Percentiles rank a stretch among this genome's conserved stretches.
phyloP scores from a whole-genome alignment of 2,329 filamentous ascomycete species.

The Aspergillus sp. region DNA sequence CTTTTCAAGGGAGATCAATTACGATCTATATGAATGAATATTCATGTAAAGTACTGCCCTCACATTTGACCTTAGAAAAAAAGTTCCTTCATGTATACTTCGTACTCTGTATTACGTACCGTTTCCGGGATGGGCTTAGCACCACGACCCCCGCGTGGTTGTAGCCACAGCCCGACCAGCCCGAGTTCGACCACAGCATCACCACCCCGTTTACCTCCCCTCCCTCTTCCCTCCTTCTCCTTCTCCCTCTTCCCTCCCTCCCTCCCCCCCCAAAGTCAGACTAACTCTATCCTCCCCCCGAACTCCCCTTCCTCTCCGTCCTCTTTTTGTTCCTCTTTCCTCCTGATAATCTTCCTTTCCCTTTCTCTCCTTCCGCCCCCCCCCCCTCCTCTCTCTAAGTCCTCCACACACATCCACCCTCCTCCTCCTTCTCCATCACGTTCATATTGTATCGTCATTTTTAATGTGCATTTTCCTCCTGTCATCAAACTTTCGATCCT shows the following conservation, averaged over 20 bases:
- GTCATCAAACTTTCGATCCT: constrained; percentile 7
- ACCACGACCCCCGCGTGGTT: neutral
- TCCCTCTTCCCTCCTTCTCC: constrained; percentile 1
- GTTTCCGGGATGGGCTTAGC: neutral
- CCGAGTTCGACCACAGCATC: neutral
- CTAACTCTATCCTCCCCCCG: constrained; percentile 17
- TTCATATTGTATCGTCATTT: constrained; percentile 8
- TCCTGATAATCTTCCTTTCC: constrained; percentile 12
- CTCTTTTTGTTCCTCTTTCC: constrained; percentile 3
- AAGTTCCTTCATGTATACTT: too few relatives aligned
- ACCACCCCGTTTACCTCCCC: constrained; percentile 5
- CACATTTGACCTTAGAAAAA: too few relatives aligned
- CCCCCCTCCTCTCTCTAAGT: constrained; percentile 11
- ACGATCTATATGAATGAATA: too few relatives aligned
- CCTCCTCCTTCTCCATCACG: constrained; percentile 8
- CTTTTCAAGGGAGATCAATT: too few relatives aligned
- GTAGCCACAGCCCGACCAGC: too few relatives aligned
- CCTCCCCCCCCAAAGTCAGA: constrained; percentile 13
- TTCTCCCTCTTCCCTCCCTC: constrained; percentile 16
- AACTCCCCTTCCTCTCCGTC: constrained; percentile 9
- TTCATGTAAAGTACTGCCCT: too few relatives aligned
- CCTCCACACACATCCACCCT: constrained; percentile 22
- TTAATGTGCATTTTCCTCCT: constrained; percentile 16
- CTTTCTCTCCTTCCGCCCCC: constrained; percentile 5
- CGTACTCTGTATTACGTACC: neutral